Base-by-base conservation (phyloP, 306 rosid genomes). In the Sphenostylis stenocarpa region DNA sequence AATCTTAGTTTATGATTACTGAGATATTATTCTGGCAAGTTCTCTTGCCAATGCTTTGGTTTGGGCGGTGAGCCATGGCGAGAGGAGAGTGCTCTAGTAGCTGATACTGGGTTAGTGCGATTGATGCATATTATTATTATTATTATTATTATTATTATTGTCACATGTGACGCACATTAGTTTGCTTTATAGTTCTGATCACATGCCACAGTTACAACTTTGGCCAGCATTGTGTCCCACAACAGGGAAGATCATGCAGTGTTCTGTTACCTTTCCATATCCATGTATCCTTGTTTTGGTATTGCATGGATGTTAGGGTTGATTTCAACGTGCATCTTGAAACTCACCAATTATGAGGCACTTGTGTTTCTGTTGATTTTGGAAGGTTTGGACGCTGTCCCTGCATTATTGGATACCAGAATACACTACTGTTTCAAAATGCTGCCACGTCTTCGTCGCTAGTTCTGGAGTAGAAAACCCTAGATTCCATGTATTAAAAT, bases 161-260 rank as follows among this genome's bases (percentile, higher is more conserved):
- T 53, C 23, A 41, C 43, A 62, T 64, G 33, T 64, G 70, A 38
- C 16, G 33, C 70, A 36, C 17, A 64, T 72, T 53, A 12, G 2
- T 51, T 53, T 51, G 78, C 67, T 49, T 62, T 62, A 19, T 63
- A 41, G 43, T 41, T 33, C 33, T 16, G 51, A 19, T 43, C 76
- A 81, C 77, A 51, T 76, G 62, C 10, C 45, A 47, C 24, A 33
- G 80, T 61, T 60, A 24, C 17, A 69, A 39, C 73, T 38, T 76
- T 47, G 26, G 20, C 53, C 11, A 5, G 77, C 81, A 69, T 57
- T 51, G 13, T 70, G 55, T 38, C 78, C 81, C 81, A 82, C 75
- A 23, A 21, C 28, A 16, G 19, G 6, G 12, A 41, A 41, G 20
- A 66, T 41, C 21, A 23, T 19, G 13, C 34, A 41, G 53, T 39